Conservation (phyloP, 2,329 filamentous ascomycete species). For the Daldinia eschscholtzii region DNA sequence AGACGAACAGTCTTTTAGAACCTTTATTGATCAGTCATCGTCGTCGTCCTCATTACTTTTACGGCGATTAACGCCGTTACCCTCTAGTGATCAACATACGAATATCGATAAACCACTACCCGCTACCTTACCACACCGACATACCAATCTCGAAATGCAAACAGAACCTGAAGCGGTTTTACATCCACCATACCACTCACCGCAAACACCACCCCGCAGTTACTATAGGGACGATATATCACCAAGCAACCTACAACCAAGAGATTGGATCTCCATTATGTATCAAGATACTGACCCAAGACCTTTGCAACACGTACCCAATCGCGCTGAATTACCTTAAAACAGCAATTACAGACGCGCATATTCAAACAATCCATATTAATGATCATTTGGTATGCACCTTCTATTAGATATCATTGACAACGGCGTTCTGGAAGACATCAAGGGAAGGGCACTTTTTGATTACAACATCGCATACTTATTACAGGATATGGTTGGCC, state of each 20-base stretch:
- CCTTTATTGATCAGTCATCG: slow-evolving; percentile 35
- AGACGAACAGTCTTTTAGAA: slow-evolving; percentile 27
- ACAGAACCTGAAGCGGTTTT: not conserved
- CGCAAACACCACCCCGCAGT: slow-evolving; percentile 14
- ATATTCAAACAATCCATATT: not conserved
- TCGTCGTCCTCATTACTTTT: slow-evolving; percentile 33
- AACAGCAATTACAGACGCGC: not conserved
- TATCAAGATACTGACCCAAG: slow-evolving; percentile 35
- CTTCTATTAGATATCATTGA: not conserved
- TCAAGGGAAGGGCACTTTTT: not conserved
- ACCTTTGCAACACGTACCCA: slow-evolving; percentile 18
- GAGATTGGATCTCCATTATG: slow-evolving; percentile 45
- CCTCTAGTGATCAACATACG: slow-evolving; percentile 18
- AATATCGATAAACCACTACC: slow-evolving; percentile 53
- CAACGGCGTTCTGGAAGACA: slow-evolving; percentile 14
- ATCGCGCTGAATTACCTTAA: slow-evolving; percentile 21
- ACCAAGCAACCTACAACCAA: slow-evolving; percentile 12
- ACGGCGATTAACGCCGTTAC: slow-evolving; percentile 24
- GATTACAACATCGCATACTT: not conserved
- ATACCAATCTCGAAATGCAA: slow-evolving; percentile 16
- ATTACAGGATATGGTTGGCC: not conserved
- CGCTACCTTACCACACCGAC: slow-evolving; percentile 35
- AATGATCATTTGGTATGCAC: not conserved
- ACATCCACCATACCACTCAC: not conserved
- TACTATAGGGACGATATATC: slow-evolving; percentile 12